A percentile compares a stretch with the other conserved stretches of the same genome.
Conservation (phyloP, 2,329 filamentous ascomycete species). For the Ceratocystis ficicola region DNA sequence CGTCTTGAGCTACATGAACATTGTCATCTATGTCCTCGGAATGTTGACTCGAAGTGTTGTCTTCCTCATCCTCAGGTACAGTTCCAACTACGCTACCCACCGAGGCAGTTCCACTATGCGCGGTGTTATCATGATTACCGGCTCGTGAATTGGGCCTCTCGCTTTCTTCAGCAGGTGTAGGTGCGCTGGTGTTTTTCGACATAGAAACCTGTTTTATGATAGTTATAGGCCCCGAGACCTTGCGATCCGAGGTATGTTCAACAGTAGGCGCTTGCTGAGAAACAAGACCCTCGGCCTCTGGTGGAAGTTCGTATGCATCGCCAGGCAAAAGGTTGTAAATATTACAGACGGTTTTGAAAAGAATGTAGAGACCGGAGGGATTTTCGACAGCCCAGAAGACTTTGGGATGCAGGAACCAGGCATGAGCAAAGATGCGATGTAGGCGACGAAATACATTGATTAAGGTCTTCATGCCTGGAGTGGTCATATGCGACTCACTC, state of each 20-base stretch:
- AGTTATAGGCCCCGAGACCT: constrained; percentile 26
- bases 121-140: constrained; percentile 45
- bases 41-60: constrained; percentile 36
- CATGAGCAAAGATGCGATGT: constrained; percentile 94
- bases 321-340: constrained; percentile 76
- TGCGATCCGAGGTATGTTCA: constrained; percentile 26
- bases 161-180: constrained; percentile 13
- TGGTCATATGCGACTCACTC: constrained; percentile 46
- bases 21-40: constrained; percentile 25
- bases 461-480: constrained; percentile 63
- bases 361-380: constrained; percentile 81
- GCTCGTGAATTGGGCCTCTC: constrained; percentile 40
- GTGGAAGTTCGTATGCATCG: constrained; percentile 91
- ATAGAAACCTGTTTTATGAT: constrained; percentile 16
- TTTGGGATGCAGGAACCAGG: constrained; percentile 93
- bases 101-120: not conserved
- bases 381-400: constrained; percentile 92
- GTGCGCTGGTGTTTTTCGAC: not conserved
- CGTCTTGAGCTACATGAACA: constrained; percentile 10
- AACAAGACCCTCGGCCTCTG: constrained; percentile 80
- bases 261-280: constrained; percentile 7
- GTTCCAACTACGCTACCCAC: constrained; percentile 56
- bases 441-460: constrained; percentile 90
- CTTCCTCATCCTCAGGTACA: constrained; percentile 54
- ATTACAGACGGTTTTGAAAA: constrained; percentile 97